Base-by-base conservation (phyloP, 495 filamentous ascomycete genomes). In the Hyaloscypha bicolor region DNA sequence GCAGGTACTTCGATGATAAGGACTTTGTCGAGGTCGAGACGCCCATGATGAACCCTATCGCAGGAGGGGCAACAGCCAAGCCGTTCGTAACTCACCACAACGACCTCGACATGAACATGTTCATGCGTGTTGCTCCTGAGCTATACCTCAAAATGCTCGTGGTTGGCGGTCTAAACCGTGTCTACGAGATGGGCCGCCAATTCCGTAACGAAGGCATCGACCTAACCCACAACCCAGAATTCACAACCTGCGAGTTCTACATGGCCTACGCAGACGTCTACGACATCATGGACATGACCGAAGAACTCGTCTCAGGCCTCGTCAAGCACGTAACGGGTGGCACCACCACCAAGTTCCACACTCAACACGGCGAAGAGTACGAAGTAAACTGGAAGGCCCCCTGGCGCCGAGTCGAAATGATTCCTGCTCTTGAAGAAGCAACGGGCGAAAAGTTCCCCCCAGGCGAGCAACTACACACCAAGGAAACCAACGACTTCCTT, bases 171-270 rank as follows among this genome's bases (percentile, higher is more conserved):
- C 81, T 97, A 5, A 90, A 97, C 78, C 85, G 89, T 70, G 94
- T 98, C 11, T 98, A 95, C 78, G 95, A 99, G 74, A 85, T 98
- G 60, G 95, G 96, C 22, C 87, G 91, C 3, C 89, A 92, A 68
- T 97, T 98, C 85, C 83, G 95, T 66, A 99, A 98, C 72, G 95
- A 99, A 77, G 93, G 92, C 62, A 91, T 96, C 73, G 95, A 99
- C 79, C 82, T 96, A 61, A 97, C 95, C 16, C 96, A 99, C 83
- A 99, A 99, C 81, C 95, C 95, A 2, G 95, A 99, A 74, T 99
- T 98, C 83, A 98, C 96, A 12, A 94, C 93, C 14, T 93, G 91
- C 74, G 96, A 99, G 78, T 97, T 97, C 82, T 99, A 99, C 79
- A 88, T 88, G 87, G 95, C 95, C 16, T 97, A 94, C 70, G 92